Conservation (phyloP, 208 protist genomes). For the Crithidia acanthocephali region DNA sequence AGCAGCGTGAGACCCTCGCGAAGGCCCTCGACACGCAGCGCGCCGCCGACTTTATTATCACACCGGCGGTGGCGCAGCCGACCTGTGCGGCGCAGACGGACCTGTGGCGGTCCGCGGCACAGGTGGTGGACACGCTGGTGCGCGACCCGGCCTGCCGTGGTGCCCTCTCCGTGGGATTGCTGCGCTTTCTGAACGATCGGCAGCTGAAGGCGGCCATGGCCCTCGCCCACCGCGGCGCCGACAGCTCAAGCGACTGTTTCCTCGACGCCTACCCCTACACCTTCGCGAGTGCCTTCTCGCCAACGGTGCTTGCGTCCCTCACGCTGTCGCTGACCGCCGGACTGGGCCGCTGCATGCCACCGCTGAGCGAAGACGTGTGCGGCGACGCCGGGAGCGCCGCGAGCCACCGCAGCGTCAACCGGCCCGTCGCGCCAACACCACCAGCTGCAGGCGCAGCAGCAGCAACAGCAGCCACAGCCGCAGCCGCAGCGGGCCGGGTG, state of each 20-base stretch:
- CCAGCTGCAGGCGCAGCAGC: background rate
- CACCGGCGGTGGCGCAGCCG: background rate
- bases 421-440: background rate
- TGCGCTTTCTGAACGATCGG: background rate
- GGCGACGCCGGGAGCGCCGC: background rate
- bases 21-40: conserved; percentile 1
- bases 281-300: conserved; percentile 2
- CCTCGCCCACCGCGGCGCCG: background rate
- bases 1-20: background rate
- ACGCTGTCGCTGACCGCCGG: conserved; percentile 9
- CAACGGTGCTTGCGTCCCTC: background rate
- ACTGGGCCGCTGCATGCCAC: background rate
- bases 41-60: background rate
- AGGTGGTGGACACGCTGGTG: conserved; percentile 21
- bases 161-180: conserved; percentile 9
- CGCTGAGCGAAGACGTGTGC: background rate
- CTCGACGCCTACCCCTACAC: conserved; percentile 13
- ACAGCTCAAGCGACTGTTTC: background rate
- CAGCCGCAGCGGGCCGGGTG: no score
- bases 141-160: conserved; percentile 15
- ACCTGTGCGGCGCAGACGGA: background rate
- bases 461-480: background rate
- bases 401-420: background rate
- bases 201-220: background rate
- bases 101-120: conserved; percentile 8